Evolutionary conservation across 805 yeast genomes (phyloP), one percentile per base, ranked within the genome.

Genomic region (Pichia phayaonensis): DNA sequence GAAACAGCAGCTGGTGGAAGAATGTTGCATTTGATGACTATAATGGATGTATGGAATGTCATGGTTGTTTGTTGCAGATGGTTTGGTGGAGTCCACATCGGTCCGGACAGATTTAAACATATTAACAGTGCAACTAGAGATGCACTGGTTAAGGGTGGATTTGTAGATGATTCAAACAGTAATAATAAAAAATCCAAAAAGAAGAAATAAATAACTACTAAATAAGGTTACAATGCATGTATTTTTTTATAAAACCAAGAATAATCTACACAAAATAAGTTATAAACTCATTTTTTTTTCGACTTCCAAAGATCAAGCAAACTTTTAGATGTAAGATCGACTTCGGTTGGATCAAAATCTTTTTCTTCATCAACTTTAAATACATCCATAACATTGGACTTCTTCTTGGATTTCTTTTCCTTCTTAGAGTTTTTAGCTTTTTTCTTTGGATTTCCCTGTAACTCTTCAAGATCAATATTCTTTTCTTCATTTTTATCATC

Each of bases 1-100:
- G 99, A 94, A 62, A 76, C 95, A 0, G 98, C 98, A 0, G 96
- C 98, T 1, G 99, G 99, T 11, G 81, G 90, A 6, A 71, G 97
- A 51, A 70, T 90, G 74, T 66, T 90, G 46, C 96, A 89, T 69
- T 66, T 90, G 45, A 67, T 90, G 56, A 79, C 86, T 38, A 59
- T 67, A 24, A 84, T 84, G 86, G 89, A 88, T 59, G 86, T 79
- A 2, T 80, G 87, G 85, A 83, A 90, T 62, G 87, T 86, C 4
- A 77, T 90, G 55, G 96, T 90, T 3, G 88, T 84, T 11, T 96
- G 92, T 2, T 80, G 86, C 34, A 70, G 99, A 53, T 92, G 97
- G 97, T 94, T 78, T 64, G 97, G 96, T 18, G 99, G 99, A 6
- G 75, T 76, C 0, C 95, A 85, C 56, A 67, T 94, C 22, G 99